These are phyloP conservation scores for Sporobolomyces roseus DNA, from an alignment of 768 basidiomycete genomes.

Conservation along the genomic window DNA sequence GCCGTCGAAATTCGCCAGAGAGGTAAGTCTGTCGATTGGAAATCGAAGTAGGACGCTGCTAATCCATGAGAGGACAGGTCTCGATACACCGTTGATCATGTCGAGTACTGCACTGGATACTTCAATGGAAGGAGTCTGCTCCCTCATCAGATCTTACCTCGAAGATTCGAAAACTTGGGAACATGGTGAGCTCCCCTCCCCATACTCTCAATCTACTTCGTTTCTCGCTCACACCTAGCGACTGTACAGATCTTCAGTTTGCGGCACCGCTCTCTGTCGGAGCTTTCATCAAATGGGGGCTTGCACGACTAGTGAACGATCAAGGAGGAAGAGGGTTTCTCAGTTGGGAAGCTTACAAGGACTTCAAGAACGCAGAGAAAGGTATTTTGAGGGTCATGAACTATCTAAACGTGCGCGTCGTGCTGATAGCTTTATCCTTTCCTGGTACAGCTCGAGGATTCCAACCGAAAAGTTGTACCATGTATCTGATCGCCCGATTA, in stretches of 20 bases:
- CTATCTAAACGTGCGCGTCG: constrained; percentile 22
- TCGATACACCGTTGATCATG: constrained; percentile 88
- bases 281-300: constrained; percentile 88
- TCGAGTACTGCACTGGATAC: constrained; percentile 82
- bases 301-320: constrained; percentile 65
- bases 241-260: constrained; percentile 62
- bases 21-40: constrained; percentile 50
- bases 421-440: constrained; percentile 30
- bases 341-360: constrained; percentile 75
- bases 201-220: constrained; percentile 50
- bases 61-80: constrained; percentile 47
- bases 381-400: constrained; percentile 52
- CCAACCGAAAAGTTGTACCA: constrained; percentile 67
- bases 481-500: constrained; percentile 55
- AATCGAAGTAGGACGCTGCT: background rate
- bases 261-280: constrained; percentile 82
- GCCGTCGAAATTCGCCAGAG: constrained; percentile 66
- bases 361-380: constrained; percentile 77
- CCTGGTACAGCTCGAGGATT: constrained; percentile 60
- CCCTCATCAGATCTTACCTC: constrained; percentile 75
- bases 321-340: constrained; percentile 66
- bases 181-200: constrained; percentile 43
- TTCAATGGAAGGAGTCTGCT: constrained; percentile 65
- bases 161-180: constrained; percentile 37
- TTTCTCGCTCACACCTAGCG: background rate